phyloP scores from a whole-genome alignment of 129 eudicot genomes.

The Oenanthe sinensis region DNA sequence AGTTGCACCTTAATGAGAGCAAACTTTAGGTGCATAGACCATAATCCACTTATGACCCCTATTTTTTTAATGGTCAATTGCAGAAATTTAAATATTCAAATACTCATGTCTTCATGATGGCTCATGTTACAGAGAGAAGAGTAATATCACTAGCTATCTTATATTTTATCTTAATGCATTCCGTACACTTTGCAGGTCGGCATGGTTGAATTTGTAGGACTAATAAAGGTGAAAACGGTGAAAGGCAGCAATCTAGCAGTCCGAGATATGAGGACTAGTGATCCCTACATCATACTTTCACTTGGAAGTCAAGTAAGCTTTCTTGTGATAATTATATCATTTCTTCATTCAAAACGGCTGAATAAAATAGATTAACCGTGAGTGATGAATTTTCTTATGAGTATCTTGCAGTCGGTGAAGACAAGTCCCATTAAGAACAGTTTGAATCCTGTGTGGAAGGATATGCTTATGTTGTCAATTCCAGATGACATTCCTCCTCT shows the following conservation, averaged over 20 bases:
- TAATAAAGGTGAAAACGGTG: conserved; percentile 60
- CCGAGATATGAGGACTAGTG: conserved; percentile 88
- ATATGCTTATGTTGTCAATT: conserved; percentile 82
- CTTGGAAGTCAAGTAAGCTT: conserved; percentile 71
- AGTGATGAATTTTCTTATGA: not conserved
- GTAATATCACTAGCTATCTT: not conserved
- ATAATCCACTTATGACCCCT: not conserved
- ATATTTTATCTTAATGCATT: conserved; percentile 11
- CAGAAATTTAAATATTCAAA: not conserved
- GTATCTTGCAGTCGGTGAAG: conserved; percentile 65
- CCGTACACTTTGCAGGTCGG: conserved; percentile 48
- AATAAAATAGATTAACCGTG: not conserved
- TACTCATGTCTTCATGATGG: not conserved
- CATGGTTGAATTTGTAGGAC: conserved; percentile 81
- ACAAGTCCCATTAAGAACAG: conserved; percentile 73
- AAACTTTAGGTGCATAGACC: not conserved
- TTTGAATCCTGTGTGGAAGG: conserved; percentile 94
- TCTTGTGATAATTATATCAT: not conserved
- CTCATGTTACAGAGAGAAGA: not conserved
- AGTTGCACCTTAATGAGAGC: not conserved
- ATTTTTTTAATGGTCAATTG: not conserved
- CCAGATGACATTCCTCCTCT: conserved; percentile 72
- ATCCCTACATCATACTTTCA: conserved; percentile 77
- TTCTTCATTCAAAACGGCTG: not conserved
- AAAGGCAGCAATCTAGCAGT: conserved; percentile 85